Evolutionary conservation across 306 rosid species (phyloP), one percentile per base, ranked within the genome.

Genomic region (Crataegus laevigata): DNA sequence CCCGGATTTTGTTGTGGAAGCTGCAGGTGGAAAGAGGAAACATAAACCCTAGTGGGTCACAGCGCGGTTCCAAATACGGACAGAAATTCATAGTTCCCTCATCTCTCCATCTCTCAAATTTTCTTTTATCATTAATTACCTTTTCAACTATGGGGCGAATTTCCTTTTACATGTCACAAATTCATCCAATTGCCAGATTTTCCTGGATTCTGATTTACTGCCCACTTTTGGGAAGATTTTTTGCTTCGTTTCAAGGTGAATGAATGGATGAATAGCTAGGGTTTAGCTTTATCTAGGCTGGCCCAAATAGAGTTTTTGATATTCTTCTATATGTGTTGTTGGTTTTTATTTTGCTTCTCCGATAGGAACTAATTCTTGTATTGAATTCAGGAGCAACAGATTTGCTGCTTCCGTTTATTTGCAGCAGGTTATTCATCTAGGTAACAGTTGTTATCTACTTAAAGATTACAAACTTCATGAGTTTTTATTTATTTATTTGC

Each of bases 131-230:
- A 51, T 72, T 77, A 21, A 28, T 77, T n/a, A 47, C 59, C 70
- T 71, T 11, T 45, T 74, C 68, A 72, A 82, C 71, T 74, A 69
- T 25, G 59, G 28, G 4, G 66, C 1, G 7, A 60, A 62, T 68
- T 80, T 69, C 75, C 88, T 64, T 30, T 43, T 78, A 10, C 61
- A 76, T 80, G 87, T 85, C 65, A 42, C 74, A 47, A 21, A n/a
- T 43, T 77, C 30, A 55, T 40, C 40, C 32, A 62, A 36, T 68
- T 50, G 13, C 38, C 78, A 5, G 36, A 38, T 79, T 85, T 66
- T 57, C 50, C 4, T 19, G 24, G 55, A 79, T 63, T 67, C 25
- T 73, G 8, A 70, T 55, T 69, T 43, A 3, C 32, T 78, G 62
- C 80, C 69, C 64, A 68, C 34, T 26, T 61, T 73, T 34, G 42